Base-by-base conservation (phyloP, 1,139 yeast genomes). In the Debaryomyces robertsiae region DNA sequence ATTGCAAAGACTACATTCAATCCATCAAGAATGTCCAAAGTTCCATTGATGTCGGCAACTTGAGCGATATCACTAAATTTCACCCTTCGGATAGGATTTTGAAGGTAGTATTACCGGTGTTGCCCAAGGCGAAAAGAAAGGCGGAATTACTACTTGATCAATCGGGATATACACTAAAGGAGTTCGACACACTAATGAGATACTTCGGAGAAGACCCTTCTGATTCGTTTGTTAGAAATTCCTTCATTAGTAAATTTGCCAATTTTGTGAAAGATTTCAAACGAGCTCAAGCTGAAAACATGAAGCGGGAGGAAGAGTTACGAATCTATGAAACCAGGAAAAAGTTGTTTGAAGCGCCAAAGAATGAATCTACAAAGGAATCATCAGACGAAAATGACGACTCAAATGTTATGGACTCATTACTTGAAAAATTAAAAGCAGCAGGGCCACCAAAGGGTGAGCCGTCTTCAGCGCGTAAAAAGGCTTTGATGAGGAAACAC, bases 121-220 rank as follows among this genome's bases (percentile, higher is more conserved):
- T 86, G 44, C 87, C 90, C 2, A 79, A 76, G 47, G 90, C 93
- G 1, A 76, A 81, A 55, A 74, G 82, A 45, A 84, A 82, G 61
- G 76, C 82, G 30, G 87, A 81, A 27, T 64, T 84, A 39, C 60
- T 86, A 39, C 59, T 69, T 34, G 91, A 84, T 53, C 88, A 84
- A 56, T 73, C 83, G 0, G 73, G 72, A 38, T 70, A 78, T 45
- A 81, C 89, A 0, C 69, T 84, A 54, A 74, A 79, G 48, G 88
- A 83, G 52, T 84, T 85, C 58, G 87, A 82, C 46, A 73, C 76
- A 39, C 62, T 84, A 49, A 83, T 85, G 91, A 75, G 77, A 52
- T 79, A 74, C 50, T 86, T 84, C 55, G 93, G 93, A 22, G 95
- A 86, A 63, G 93, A 84, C 60, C 79, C 87, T 1, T 66, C 69